Evolutionary conservation across 2,329 filamentous ascomycete genomes (phyloP).

Genomic region (Pyrenophora graminea): DNA sequence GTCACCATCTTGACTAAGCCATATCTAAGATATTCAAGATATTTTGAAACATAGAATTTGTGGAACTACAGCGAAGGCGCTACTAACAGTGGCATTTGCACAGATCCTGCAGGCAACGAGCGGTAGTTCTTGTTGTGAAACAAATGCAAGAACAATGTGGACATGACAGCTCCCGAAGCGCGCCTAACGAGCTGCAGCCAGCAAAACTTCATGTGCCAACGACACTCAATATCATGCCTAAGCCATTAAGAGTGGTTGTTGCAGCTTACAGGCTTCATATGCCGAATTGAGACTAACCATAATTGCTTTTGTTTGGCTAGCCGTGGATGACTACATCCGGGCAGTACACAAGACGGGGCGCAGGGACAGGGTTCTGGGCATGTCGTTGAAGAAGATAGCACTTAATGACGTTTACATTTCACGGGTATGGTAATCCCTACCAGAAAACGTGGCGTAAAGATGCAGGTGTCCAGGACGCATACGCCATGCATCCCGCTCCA

Average conservation of each 20-base stretch:
- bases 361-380: not conserved
- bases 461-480: not conserved
- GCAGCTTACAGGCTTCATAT: not conserved
- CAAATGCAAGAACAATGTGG: not conserved
- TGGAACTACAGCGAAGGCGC: no score
- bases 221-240: no score
- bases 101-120: not conserved
- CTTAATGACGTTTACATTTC: not conserved
- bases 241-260: not conserved
- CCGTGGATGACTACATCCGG: not conserved
- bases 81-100: not conserved
- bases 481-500: not conserved
- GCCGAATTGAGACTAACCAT: not conserved
- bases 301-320: conserved; percentile 4
- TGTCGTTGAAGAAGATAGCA: not conserved
- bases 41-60: no score
- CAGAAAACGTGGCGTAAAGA: not conserved
- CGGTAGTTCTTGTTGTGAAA: not conserved
- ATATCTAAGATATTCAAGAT: no score
- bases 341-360: not conserved
- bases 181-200: no score
- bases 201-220: no score
- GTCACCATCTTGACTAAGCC: not conserved
- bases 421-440: not conserved
- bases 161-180: not conserved